Evolutionary conservation across 305 asterid genomes (phyloP).

Genomic region (Fraxinus floribunda): DNA sequence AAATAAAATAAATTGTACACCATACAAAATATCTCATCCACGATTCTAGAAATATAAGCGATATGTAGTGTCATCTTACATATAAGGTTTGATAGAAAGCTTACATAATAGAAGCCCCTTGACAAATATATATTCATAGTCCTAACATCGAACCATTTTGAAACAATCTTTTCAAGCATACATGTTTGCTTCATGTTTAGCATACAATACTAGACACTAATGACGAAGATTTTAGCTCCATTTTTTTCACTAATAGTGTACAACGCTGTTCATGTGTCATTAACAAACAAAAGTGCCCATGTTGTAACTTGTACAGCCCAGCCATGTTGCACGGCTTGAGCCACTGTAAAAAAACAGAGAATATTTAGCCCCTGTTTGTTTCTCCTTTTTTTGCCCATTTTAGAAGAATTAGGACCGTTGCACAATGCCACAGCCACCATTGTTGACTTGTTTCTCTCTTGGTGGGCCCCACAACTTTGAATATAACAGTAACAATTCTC

Average conservation of each 20-base stretch:
- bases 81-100: not conserved
- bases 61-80: not conserved
- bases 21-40: not conserved
- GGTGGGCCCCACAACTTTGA: no score
- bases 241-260: not conserved
- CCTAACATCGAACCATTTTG: not conserved
- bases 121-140: not conserved
- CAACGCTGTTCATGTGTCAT: not conserved
- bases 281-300: not conserved
- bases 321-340: not conserved
- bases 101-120: not conserved
- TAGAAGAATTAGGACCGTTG: no score
- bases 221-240: not conserved
- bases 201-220: not conserved
- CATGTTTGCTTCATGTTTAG: not conserved
- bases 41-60: not conserved
- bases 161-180: not conserved
- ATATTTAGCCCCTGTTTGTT: not conserved
- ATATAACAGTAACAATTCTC: no score
- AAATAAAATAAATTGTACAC: not conserved
- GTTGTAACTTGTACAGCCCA: not conserved
- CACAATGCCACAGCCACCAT: no score
- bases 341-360: not conserved
- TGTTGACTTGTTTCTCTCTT: no score
- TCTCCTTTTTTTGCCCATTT: no score